Evolutionary conservation across 495 filamentous ascomycete species (phyloP).

Genomic region (Xylaria nigripes): DNA sequence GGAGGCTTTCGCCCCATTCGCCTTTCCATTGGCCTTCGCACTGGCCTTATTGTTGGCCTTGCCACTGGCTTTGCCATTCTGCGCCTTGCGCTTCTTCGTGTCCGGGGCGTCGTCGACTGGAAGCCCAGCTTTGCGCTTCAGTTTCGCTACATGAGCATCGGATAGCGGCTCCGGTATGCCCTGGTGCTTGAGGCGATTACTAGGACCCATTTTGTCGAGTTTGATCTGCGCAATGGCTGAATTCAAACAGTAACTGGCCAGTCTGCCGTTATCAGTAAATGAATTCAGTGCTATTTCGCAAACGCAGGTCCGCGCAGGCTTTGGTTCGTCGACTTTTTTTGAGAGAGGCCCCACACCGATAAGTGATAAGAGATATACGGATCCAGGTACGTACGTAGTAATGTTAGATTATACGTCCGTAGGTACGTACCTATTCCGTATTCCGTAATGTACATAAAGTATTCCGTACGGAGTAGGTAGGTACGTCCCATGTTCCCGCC

Average conservation of each 20-base stretch:
- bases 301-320: neutral
- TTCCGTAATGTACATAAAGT: too few relatives aligned
- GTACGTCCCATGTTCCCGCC: neutral
- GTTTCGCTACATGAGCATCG: slow-evolving; percentile 63
- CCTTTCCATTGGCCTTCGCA: slow-evolving; percentile 31
- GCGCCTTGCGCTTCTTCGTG: slow-evolving; percentile 63
- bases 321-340: slow-evolving; percentile 12
- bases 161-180: slow-evolving; percentile 75
- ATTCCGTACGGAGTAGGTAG: too few relatives aligned
- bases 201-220: slow-evolving; percentile 64
- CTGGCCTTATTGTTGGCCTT: slow-evolving; percentile 21
- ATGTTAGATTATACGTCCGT: too few relatives aligned
- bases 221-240: neutral
- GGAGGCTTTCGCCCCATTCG: slow-evolving; percentile 27
- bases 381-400: too few relatives aligned
- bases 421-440: too few relatives aligned
- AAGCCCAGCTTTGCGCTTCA: slow-evolving; percentile 67
- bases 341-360: slow-evolving; percentile 10
- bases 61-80: slow-evolving; percentile 38
- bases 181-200: slow-evolving; percentile 93
- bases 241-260: neutral
- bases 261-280: neutral
- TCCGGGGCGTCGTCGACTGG: slow-evolving; percentile 40
- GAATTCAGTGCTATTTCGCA: neutral
- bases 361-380: slow-evolving; percentile 18